phyloP scores from a whole-genome alignment of 2,329 filamentous ascomycete genomes.

The Ophiostoma piceae region DNA sequence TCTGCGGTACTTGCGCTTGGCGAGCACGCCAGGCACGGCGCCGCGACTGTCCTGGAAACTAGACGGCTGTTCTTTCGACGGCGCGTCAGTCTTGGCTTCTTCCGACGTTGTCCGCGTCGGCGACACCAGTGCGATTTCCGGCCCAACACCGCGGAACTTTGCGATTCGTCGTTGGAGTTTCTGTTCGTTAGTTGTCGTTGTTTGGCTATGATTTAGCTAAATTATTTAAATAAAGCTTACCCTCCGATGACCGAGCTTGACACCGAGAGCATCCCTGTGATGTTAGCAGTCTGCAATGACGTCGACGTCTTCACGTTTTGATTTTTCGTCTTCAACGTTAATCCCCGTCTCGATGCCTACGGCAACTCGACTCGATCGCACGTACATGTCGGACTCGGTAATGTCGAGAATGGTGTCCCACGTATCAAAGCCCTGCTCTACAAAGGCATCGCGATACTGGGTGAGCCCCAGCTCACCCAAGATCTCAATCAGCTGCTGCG shows the following conservation, averaged over 20 bases:
- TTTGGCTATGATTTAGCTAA: background rate
- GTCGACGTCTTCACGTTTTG: too few species aligned
- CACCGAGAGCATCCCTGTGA: conserved; percentile 61
- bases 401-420: conserved; percentile 82
- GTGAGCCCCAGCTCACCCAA: conserved; percentile 71
- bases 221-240: conserved; percentile 43
- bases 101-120: conserved; percentile 49
- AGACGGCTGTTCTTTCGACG: conserved; percentile 24
- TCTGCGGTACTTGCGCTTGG: conserved; percentile 70
- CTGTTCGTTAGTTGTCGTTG: conserved; percentile 37
- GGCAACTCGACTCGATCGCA: conserved; percentile 21
- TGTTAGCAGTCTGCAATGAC: background rate
- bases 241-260: conserved; percentile 75
- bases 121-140: conserved; percentile 48
- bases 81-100: conserved; percentile 49
- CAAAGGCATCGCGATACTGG: conserved; percentile 68
- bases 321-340: too few species aligned
- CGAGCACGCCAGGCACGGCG: conserved; percentile 39
- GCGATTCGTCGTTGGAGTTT: conserved; percentile 81
- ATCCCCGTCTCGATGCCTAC: too few species aligned
- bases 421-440: conserved; percentile 76
- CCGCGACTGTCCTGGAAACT: conserved; percentile 40
- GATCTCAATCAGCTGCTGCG: conserved; percentile 56
- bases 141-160: conserved; percentile 60
- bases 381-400: conserved; percentile 75